A percentile compares a stretch with the other conserved stretches of the same genome.
Evolutionary conservation across 2,329 filamentous ascomycete genomes (phyloP).

Genomic region (Aspergillus sp.): DNA sequence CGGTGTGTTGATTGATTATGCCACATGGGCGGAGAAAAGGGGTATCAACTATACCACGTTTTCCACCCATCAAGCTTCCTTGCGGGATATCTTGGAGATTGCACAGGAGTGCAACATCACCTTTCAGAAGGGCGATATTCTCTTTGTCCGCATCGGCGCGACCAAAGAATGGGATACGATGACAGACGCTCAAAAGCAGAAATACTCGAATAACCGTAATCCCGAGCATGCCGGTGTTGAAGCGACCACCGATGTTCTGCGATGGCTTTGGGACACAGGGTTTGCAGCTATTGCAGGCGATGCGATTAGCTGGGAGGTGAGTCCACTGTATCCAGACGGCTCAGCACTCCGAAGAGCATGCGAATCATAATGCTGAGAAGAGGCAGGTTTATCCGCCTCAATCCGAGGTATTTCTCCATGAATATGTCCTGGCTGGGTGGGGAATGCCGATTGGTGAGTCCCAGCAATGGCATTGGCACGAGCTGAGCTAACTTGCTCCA

Average conservation of each 20-base stretch:
- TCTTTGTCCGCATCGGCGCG: constrained; percentile 40
- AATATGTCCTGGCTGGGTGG: constrained; percentile 44
- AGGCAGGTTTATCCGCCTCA: constrained; percentile 35
- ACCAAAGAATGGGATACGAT: constrained; percentile 36
- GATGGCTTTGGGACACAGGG: constrained; percentile 50
- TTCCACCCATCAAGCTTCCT: constrained; percentile 30
- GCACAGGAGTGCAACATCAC: constrained; percentile 35
- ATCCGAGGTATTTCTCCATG: constrained; percentile 35
- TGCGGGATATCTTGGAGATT: constrained; percentile 29
- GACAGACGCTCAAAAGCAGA: constrained; percentile 21
- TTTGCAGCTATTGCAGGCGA: constrained; percentile 53
- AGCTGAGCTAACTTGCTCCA: constrained; percentile 5
- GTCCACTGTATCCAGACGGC: constrained; percentile 4
- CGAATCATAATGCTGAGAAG: constrained; percentile 10
- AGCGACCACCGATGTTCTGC: constrained; percentile 40
- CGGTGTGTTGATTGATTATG: constrained; percentile 45
- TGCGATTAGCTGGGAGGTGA: constrained; percentile 46
- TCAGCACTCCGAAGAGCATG: background rate
- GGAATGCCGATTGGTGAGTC: constrained; percentile 39
- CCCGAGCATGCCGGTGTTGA: constrained; percentile 42
- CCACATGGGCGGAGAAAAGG: constrained; percentile 34
- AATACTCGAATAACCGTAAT: constrained; percentile 26
- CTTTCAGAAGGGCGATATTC: constrained; percentile 44
- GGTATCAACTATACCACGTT: constrained; percentile 34
- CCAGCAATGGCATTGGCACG: background rate